These are phyloP conservation scores for Kluyveromyces starmeri DNA, from an alignment of 805 yeast species.

Conservation along the genomic window DNA sequence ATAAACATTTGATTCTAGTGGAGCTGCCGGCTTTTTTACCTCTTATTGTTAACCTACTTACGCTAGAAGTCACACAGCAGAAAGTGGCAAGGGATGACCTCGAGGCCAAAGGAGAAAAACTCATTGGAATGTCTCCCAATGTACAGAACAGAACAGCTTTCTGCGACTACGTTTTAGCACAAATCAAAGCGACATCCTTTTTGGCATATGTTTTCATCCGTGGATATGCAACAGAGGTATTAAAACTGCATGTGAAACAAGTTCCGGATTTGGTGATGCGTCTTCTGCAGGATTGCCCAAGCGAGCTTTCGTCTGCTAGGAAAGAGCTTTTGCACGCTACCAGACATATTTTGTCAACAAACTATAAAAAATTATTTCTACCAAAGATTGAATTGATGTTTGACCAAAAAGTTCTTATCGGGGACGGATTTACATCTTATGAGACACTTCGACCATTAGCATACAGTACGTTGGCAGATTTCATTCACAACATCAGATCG, in stretches of 20 bases:
- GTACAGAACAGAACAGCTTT: conserved; percentile 70
- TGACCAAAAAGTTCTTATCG: conserved; percentile 80
- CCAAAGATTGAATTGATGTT: conserved; percentile 80
- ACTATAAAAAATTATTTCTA: conserved; percentile 69
- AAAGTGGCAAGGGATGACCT: conserved; percentile 51
- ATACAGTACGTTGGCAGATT: conserved; percentile 90
- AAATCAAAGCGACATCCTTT: conserved; percentile 93
- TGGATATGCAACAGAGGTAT: conserved; percentile 61
- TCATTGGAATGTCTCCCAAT: conserved; percentile 64
- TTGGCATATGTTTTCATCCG: conserved; percentile 86
- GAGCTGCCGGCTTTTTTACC: conserved; percentile 76
- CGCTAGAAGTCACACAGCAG: conserved; percentile 78
- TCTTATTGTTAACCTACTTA: conserved; percentile 62
- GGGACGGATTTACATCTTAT: conserved; percentile 84
- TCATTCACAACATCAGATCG: conserved; percentile 82
- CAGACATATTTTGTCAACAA: conserved; percentile 88
- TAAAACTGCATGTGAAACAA: conserved; percentile 44
- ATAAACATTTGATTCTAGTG: conserved; percentile 62
- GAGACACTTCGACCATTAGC: conserved; percentile 91
- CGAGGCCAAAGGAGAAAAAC: conserved; percentile 46
- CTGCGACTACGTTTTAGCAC: conserved; percentile 85
- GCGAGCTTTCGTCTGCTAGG: conserved; percentile 83
- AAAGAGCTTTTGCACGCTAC: conserved; percentile 91
- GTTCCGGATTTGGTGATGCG: conserved; percentile 86
- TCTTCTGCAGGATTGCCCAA: conserved; percentile 88